These are phyloP conservation scores for Termitomyces sp. DNA, from an alignment of 768 basidiomycete species.

Conservation along the genomic window DNA sequence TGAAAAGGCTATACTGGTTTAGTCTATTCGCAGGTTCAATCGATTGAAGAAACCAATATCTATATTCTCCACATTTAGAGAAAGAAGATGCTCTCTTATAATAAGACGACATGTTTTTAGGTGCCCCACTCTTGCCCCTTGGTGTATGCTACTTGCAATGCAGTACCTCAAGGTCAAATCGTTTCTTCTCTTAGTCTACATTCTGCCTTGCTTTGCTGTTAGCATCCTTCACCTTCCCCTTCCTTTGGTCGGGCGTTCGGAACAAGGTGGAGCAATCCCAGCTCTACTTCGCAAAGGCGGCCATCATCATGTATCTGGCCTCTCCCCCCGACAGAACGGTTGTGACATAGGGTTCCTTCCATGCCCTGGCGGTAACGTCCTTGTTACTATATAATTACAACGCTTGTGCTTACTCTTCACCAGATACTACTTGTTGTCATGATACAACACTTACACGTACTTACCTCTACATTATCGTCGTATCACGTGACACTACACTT, in stretches of 20 bases:
- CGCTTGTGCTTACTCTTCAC: neutral
- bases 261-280: neutral
- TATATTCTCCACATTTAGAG: neutral
- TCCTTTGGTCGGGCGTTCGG: neutral
- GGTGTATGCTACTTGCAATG: neutral
- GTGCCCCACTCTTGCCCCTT: neutral
- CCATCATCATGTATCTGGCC: neutral
- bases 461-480: too few species aligned
- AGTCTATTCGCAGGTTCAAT: neutral
- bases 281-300: slow-evolving; percentile 8
- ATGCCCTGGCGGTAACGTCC: slow-evolving; percentile 7
- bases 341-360: slow-evolving; percentile 7
- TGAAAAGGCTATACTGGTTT: neutral
- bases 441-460: too few species aligned
- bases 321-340: neutral
- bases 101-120: neutral
- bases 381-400: neutral
- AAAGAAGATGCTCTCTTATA: neutral
- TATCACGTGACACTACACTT: too few species aligned
- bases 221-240: neutral
- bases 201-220: neutral
- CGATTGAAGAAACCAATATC: neutral
- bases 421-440: too few species aligned
- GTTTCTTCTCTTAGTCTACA: neutral
- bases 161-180: neutral